Base-by-base conservation (phyloP, 2,329 filamentous ascomycete genomes). In the Fulvia fulva region DNA sequence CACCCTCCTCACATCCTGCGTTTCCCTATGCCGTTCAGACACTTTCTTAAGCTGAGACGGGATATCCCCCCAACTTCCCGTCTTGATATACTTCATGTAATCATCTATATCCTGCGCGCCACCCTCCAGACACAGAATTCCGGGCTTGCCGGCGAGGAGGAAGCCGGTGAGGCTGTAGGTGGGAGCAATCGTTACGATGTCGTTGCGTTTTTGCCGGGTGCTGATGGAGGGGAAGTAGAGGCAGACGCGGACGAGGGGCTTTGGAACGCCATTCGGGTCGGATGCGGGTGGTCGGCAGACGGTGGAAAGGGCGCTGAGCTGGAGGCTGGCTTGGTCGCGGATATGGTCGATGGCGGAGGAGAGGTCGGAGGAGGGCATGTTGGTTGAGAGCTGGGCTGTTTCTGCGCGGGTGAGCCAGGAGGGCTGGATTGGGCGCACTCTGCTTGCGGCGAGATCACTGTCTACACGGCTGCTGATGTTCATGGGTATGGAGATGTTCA, bases 21-120 rank as follows among this genome's bases (percentile, higher is more conserved):
- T 65, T 66, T 83, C 80, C 0, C 81, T 68, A 57, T 77, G 78
- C 9, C 80, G 70, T 72, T 86, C 83, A 66, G 80, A 84, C 37
- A 86, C 83, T 64, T 86, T 86, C 63, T 86, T 86, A 61, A 86
- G 83, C 57, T 84, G 78, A 19, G 81, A 76, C 0, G 83, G 83
- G 5, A 86, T 85, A 67, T 86, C 83, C 0, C 82, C 80, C 83
- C 83, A 86, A 54, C 81, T 83, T 63, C 85, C 80, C 5, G 82
- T 85, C 70, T 85, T 85, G 72, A 86, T 85, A 57, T 82, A 85
- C 26, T 76, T 80, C 83, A 86, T 86, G 63, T 84, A 86, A 9
- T 77, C 78, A 56, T 86, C 83, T 1, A 86, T 77, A 25, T 74
- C 67, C 7, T 64, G 51, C 0, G 81, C 79, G 0, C 55, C 67